Base-by-base conservation (phyloP, 495 filamentous ascomycete genomes). In the Neurospora sp. region DNA sequence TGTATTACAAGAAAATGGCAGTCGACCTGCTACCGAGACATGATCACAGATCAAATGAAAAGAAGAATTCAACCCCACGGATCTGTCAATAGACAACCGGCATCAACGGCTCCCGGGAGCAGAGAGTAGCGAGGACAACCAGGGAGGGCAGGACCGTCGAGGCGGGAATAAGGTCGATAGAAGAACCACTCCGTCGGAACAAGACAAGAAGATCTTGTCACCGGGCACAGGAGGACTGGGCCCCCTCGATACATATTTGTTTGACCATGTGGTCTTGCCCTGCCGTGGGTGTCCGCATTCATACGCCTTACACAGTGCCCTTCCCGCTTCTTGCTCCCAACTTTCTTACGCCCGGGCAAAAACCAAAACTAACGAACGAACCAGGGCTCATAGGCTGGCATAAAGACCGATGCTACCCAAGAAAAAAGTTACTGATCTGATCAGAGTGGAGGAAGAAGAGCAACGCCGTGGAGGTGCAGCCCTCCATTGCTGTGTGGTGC, bases 11-110 rank as follows among this genome's bases (percentile, higher is more conserved):
- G 40, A 40, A 45, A 44, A 69, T 16, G 69, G 71, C 39, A 72
- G 71, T 73, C 53, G 40, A 27, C 72, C 74, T 71, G 75, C 75
- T 77, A 77, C 75, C 74, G 75, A 45, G 74, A 75, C 75, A 77
- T 77, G 74, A 77, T 75, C 71, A 48, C 74, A 75, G 72, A 73
- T 71, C 75, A 71, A 71, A 40, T 14, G 27, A 71, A 35, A 71
- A 6, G 41, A 27, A 53, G 40, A 42, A 44, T 20, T 38, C 48
- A 68, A 70, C 38, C 27, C 37, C 31, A 40, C 44, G 37, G 44
- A 59, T 72, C 38, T 31, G 59, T 72, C 69, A 16, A 70, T 31
- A 69, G n/a, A 20, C 37, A n/a, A 14, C 20, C 69, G 9, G 42
- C 65, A 39, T 48, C 38, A 69, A 40, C 69, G 72, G 65, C n/a